phyloP scores from a whole-genome alignment of 768 basidiomycete species.

The Gymnopilus junonius region DNA sequence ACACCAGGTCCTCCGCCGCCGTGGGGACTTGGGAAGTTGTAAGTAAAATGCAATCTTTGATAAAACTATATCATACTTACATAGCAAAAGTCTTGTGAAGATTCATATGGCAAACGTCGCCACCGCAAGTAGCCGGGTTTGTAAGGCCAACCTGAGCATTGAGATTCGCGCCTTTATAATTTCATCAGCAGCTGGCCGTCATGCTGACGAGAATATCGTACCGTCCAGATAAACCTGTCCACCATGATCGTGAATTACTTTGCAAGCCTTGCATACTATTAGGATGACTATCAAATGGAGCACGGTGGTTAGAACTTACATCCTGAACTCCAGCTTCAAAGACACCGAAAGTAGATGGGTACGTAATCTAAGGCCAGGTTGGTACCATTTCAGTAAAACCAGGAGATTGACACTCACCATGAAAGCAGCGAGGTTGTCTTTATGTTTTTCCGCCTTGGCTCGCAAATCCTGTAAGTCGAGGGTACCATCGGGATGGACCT shows the following conservation, averaged over 20 bases:
- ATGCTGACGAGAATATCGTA: constrained; percentile 18
- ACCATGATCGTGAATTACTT: constrained; percentile 92
- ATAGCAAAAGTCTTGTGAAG: constrained; percentile 98
- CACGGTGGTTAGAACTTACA: constrained; percentile 36
- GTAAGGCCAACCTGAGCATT: constrained; percentile 95
- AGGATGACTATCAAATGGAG: background rate
- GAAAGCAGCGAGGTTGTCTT: constrained; percentile 91
- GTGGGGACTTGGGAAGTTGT: constrained; percentile 69
- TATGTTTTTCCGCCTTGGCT: constrained; percentile 88
- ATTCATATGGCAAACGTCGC: constrained; percentile 98
- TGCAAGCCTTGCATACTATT: constrained; percentile 64
- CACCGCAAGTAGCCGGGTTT: constrained; percentile 92
- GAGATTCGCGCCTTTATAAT: constrained; percentile 78
- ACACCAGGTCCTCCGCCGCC: constrained; percentile 98
- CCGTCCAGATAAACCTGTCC: constrained; percentile 99
- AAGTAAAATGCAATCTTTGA: constrained; percentile 2
- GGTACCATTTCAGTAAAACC: background rate
- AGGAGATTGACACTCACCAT: constrained; percentile 61
- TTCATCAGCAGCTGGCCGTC: background rate
- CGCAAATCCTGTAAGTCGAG: constrained; percentile 87
- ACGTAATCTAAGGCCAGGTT: constrained; percentile 70
- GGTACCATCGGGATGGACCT: constrained; percentile 84
- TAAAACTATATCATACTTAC: constrained; percentile 43
- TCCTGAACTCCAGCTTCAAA: constrained; percentile 91
- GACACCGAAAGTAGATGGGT: constrained; percentile 97